phyloP scores from a whole-genome alignment of 164 flowering plant species.

The Akebia trifoliata region DNA sequence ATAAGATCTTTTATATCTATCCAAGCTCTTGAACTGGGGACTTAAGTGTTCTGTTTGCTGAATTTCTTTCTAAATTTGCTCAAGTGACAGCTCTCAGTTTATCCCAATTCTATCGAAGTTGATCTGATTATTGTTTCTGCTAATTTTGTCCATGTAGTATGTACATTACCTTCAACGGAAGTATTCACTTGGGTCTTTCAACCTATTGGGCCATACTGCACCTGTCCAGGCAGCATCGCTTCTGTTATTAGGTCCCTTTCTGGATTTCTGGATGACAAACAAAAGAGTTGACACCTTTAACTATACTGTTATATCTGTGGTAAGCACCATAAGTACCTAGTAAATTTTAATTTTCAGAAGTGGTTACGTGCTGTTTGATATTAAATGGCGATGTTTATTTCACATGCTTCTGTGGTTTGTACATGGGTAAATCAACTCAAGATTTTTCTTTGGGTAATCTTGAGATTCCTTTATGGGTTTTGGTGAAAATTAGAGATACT shows the following conservation, averaged over 20 bases:
- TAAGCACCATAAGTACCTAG: slow-evolving; percentile 28
- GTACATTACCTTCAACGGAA: slow-evolving; percentile 76
- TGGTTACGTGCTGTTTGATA: neutral
- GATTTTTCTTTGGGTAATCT: too few species aligned
- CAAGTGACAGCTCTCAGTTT: neutral
- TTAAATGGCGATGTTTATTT: neutral
- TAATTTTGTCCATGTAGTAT: slow-evolving; percentile 44
- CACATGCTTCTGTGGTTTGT: too few species aligned
- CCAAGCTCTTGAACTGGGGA: slow-evolving; percentile 1
- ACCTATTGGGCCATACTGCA: slow-evolving; percentile 84
- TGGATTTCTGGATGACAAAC: slow-evolving; percentile 77
- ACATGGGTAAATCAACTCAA: too few species aligned
- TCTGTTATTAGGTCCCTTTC: slow-evolving; percentile 68
- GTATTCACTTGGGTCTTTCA: slow-evolving; percentile 83
- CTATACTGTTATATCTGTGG: slow-evolving; percentile 42
- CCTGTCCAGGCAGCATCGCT: slow-evolving; percentile 80
- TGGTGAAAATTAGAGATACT: too few species aligned
- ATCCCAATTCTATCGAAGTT: neutral
- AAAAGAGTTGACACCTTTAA: slow-evolving; percentile 53
- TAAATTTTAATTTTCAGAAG: neutral
- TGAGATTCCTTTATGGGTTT: too few species aligned
- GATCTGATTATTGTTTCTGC: neutral
- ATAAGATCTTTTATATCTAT: neutral
- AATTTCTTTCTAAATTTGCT: neutral
- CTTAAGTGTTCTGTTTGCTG: neutral